phyloP scores from a whole-genome alignment of 2,329 filamentous ascomycete genomes.

The Samsoniella hepiali region DNA sequence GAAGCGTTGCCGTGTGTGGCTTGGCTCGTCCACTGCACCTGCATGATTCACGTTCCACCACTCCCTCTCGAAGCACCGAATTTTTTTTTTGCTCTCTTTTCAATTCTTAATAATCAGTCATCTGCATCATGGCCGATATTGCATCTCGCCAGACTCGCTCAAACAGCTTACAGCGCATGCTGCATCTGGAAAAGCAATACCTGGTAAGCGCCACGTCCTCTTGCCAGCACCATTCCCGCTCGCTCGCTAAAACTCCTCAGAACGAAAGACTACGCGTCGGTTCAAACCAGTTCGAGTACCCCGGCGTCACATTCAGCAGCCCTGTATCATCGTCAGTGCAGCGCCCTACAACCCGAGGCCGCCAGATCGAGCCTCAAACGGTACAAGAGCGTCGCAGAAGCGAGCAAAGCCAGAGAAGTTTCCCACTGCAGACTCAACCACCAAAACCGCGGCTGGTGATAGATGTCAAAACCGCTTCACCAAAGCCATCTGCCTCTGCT shows the following conservation, averaged over 20 bases:
- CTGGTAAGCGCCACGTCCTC: slow-evolving; percentile 45
- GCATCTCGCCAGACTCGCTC: slow-evolving; percentile 29
- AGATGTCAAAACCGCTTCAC: slow-evolving; percentile 9
- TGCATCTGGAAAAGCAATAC: slow-evolving; percentile 56
- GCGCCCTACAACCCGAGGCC: slow-evolving; percentile 4
- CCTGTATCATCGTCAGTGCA: neutral
- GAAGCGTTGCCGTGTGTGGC: slow-evolving; percentile 5
- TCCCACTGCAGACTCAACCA: slow-evolving; percentile 10
- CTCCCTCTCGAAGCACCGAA: neutral
- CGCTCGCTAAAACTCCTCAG: slow-evolving; percentile 8
- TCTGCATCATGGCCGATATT: slow-evolving; percentile 14
- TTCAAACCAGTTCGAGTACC: neutral
- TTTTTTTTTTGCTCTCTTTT: neutral
- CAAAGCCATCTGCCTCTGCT: neutral
- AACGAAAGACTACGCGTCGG: slow-evolving; percentile 16
- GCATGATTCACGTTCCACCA: slow-evolving; percentile 12
- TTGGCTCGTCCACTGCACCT: slow-evolving; percentile 6
- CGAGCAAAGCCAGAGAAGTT: slow-evolving; percentile 13
- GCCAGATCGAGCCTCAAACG: slow-evolving; percentile 2
- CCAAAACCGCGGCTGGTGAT: slow-evolving; percentile 14
- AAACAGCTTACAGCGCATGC: slow-evolving; percentile 56
- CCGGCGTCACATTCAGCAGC: neutral
- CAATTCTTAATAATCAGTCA: neutral
- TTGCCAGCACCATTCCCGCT: neutral
- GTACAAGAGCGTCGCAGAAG: slow-evolving; percentile 12